Percentiles rank a stretch among this genome's conserved stretches.
Conservation (phyloP, 148 eudicot species). For the Rhododendron molle region DNA sequence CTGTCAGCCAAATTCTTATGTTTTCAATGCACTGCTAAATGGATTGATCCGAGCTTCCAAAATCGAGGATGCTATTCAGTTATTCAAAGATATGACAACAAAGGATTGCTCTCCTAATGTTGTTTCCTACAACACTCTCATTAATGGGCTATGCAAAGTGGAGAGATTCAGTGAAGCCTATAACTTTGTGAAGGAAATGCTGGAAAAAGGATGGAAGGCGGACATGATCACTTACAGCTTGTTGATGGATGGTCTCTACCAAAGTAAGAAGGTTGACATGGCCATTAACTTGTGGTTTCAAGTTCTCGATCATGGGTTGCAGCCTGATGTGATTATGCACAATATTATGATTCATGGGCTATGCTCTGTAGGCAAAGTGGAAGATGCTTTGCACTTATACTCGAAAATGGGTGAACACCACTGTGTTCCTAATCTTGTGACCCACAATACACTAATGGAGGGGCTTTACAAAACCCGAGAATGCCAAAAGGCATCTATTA, state of each 20-base stretch:
- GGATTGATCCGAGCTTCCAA: constrained; percentile 54
- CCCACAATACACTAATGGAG: constrained; percentile 80
- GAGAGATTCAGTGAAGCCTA: constrained; percentile 68
- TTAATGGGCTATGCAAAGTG: constrained; percentile 68
- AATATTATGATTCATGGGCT: constrained; percentile 86
- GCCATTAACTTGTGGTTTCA: constrained; percentile 68
- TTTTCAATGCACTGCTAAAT: constrained; percentile 60
- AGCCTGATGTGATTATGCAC: constrained; percentile 77
- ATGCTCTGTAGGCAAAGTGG: constrained; percentile 60
- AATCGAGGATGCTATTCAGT: constrained; percentile 46
- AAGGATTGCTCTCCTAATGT: constrained; percentile 46
- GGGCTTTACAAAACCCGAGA: constrained; percentile 69
- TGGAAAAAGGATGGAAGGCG: constrained; percentile 57
- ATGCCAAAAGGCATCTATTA: constrained; percentile 47
- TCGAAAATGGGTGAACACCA: constrained; percentile 42
- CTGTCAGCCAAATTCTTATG: constrained; percentile 49
- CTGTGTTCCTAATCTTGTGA: constrained; percentile 71
- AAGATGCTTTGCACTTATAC: constrained; percentile 54
- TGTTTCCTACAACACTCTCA: constrained; percentile 70
- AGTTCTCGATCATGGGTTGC: constrained; percentile 48
- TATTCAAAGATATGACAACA: constrained; percentile 44
- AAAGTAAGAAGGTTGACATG: constrained; percentile 45
- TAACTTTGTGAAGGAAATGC: constrained; percentile 67
- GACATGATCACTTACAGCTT: constrained; percentile 67
- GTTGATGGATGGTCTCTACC: constrained; percentile 72